These are phyloP conservation scores for Penicillium concentricum DNA, from an alignment of 2,329 filamentous ascomycete genomes.

Conservation along the genomic window DNA sequence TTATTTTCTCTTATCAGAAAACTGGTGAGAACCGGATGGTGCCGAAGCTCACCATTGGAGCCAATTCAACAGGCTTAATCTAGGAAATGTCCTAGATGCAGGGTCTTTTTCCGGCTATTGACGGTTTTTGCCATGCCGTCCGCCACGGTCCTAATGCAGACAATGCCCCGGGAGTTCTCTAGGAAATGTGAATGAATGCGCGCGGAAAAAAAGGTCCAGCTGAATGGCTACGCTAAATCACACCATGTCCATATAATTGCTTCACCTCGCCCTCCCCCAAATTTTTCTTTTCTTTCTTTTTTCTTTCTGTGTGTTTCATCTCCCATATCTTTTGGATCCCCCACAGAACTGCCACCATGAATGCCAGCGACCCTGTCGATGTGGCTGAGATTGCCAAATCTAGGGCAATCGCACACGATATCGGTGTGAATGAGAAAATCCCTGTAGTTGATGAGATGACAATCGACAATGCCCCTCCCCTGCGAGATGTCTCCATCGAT, in stretches of 20 bases:
- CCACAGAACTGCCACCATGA: slow-evolving; percentile 18
- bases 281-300: neutral
- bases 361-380: slow-evolving; percentile 27
- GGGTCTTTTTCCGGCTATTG: slow-evolving; percentile 13
- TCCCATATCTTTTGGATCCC: neutral
- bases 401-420: slow-evolving; percentile 20
- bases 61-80: neutral
- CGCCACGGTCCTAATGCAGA: slow-evolving; percentile 5
- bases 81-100: neutral
- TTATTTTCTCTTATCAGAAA: no score
- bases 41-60: neutral
- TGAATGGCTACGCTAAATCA: neutral
- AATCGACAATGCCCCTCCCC: slow-evolving; percentile 10
- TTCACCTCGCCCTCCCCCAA: neutral
- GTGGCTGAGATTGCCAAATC: slow-evolving; percentile 26
- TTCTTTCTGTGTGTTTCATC: neutral
- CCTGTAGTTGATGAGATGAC: slow-evolving; percentile 1
- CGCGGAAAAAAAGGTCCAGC: neutral
- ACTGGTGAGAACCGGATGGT: no score
- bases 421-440: slow-evolving; percentile 13
- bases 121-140: slow-evolving; percentile 3
- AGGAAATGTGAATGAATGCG: neutral
- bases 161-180: slow-evolving; percentile 3
- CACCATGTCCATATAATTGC: slow-evolving; percentile 6
- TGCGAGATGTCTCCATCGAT: neutral